phyloP scores from a whole-genome alignment of 129 eudicot species.

The Flaveria trinervia region DNA sequence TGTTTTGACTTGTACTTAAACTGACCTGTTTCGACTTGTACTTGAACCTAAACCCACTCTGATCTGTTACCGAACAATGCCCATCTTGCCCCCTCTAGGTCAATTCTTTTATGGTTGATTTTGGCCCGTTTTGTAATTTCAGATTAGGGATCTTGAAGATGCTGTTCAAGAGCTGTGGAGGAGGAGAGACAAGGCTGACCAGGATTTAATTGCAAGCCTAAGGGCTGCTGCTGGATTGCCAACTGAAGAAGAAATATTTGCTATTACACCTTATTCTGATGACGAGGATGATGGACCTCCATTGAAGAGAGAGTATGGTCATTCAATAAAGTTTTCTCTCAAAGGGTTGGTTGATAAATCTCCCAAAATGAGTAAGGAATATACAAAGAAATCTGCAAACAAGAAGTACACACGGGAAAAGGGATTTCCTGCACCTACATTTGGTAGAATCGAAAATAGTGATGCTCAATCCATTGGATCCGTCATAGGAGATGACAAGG shows the following conservation, averaged over 20 bases:
- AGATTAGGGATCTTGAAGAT: slow-evolving; percentile 89
- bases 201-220: slow-evolving; percentile 67
- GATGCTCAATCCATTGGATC: slow-evolving; percentile 54
- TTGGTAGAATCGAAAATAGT: slow-evolving; percentile 36
- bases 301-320: slow-evolving; percentile 65
- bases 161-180: slow-evolving; percentile 99
- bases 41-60: background rate
- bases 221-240: slow-evolving; percentile 99
- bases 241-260: slow-evolving; percentile 80
- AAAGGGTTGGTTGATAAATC: slow-evolving; percentile 73
- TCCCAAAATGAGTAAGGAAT: slow-evolving; percentile 69
- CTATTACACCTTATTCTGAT: slow-evolving; percentile 86
- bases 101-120: background rate
- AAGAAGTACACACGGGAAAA: slow-evolving; percentile 68
- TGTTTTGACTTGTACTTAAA: background rate
- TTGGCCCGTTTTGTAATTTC: slow-evolving; percentile 10
- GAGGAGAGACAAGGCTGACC: slow-evolving; percentile 81
- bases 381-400: slow-evolving; percentile 57
- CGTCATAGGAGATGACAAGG: slow-evolving; percentile 43
- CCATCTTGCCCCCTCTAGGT: slow-evolving; percentile 3
- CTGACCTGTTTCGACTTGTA: background rate
- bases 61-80: background rate
- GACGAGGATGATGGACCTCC: slow-evolving; percentile 75
- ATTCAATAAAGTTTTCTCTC: slow-evolving; percentile 71
- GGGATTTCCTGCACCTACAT: slow-evolving; percentile 37